Evolutionary conservation across 2,329 filamentous ascomycete species (phyloP), one percentile per base, ranked within the genome.

Genomic region (Diatrype stigma): DNA sequence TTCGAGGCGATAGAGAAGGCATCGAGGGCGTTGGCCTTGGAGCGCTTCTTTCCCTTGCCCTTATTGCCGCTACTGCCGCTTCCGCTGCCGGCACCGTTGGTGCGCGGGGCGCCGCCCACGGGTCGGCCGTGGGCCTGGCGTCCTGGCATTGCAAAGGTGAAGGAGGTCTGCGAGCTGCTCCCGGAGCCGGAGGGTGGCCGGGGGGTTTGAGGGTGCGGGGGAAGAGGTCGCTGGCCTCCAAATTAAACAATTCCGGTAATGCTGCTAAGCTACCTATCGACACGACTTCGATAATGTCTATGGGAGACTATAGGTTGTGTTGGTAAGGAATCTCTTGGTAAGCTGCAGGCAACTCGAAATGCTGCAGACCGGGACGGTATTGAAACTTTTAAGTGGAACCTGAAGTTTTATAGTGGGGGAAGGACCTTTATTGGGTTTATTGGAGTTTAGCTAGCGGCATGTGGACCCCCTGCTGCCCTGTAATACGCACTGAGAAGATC

Each of bases 91-190:
- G 16, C 19, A 17, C 72, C 44, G 62, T 63, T 62, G 54, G 50
- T 52, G 45, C 51, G 40, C 40, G 54, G 46, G 47, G 49, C 51
- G 56, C 55, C 53, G 56, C 78, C 64, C 21, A 83, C 66, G 19
- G 79, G 67, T 58, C 80, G 69, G 32, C 81, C 81, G 63, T 84
- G 80, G 42, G 80, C 70, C 70, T 84, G 80, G 56, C 80, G 75
- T 64, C 81, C 80, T 19, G 78, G 75, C 80, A 84, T 83, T 37
- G 50, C 68, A 54, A 42, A 30, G 34, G 30, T 12, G 2, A 16
- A 23, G 7, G 44, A 26, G 26, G 28, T 12, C 16, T 32, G 12
- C n/a, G 37, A 49, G 30, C 6, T 26, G n/a, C 12, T 37, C 14
- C 34, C 14, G 34, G 30, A 34, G 30, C 14, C 14, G n/a, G n/a